Conservation (phyloP, 2,329 filamentous ascomycete species). For the Neonectria ditissima region DNA sequence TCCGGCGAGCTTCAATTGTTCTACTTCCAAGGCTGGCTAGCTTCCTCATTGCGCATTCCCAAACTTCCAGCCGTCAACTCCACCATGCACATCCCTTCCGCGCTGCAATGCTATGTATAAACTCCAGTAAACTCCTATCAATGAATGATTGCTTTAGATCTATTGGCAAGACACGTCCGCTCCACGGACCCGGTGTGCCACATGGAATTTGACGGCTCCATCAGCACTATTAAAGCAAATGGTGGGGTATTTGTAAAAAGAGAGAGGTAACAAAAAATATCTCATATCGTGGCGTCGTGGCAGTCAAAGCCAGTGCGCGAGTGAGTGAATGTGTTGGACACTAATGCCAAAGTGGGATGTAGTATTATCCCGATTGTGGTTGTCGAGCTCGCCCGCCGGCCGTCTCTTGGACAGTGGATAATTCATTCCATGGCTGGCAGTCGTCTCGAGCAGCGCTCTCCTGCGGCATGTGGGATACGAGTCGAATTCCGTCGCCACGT, state of each 20-base stretch:
- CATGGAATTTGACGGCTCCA: constrained; percentile 15
- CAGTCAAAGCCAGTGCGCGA: neutral
- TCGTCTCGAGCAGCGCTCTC: neutral
- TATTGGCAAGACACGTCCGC: constrained; percentile 25
- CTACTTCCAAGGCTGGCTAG: constrained; percentile 2
- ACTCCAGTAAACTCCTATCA: constrained; percentile 41
- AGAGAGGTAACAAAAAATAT: constrained; percentile 25
- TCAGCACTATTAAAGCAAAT: constrained; percentile 33
- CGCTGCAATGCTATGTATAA: constrained; percentile 6
- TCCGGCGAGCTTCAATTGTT: neutral
- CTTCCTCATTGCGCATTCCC: constrained; percentile 8
- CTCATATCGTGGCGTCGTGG: constrained; percentile 21
- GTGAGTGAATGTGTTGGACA: neutral
- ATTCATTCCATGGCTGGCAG: neutral
- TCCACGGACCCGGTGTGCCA: constrained; percentile 15
- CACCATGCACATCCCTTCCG: constrained; percentile 16
- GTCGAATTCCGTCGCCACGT: neutral
- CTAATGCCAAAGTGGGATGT: neutral
- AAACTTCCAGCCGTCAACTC: constrained; percentile 24
- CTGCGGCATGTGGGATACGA: neutral
- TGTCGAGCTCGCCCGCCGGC: neutral
- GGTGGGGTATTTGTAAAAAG: constrained; percentile 38
- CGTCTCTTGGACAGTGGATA: neutral
- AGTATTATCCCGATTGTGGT: neutral
- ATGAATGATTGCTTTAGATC: constrained; percentile 29